A percentile compares a stretch with the other conserved stretches of the same genome.
phyloP scores from a whole-genome alignment of 2,329 filamentous ascomycete genomes.

The Colletotrichum trifolii region DNA sequence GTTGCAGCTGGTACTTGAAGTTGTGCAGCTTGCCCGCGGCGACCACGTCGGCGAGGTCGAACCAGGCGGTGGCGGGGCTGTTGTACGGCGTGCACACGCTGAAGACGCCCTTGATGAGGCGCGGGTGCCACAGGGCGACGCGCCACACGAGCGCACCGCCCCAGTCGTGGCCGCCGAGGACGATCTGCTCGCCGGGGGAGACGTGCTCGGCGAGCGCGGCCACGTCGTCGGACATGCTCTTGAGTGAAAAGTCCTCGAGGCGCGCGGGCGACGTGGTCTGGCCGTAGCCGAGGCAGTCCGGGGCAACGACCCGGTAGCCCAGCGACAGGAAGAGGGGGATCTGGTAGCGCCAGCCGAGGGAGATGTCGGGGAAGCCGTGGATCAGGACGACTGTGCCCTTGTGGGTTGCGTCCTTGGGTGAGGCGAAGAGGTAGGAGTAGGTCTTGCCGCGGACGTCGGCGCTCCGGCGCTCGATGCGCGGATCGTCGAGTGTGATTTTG shows the following conservation, averaged over 20 bases:
- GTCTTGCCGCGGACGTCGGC: constrained; percentile 74
- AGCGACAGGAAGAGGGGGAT: constrained; percentile 79
- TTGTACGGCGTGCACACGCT: constrained; percentile 82
- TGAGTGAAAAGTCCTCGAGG: constrained; percentile 66
- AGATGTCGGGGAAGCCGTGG: constrained; percentile 86
- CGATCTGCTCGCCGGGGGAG: constrained; percentile 64
- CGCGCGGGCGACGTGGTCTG: constrained; percentile 76
- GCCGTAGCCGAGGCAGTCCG: constrained; percentile 89
- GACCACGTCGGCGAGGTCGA: constrained; percentile 70
- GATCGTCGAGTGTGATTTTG: constrained; percentile 74
- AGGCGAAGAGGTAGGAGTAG: constrained; percentile 73
- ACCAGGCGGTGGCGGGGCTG: constrained; percentile 62
- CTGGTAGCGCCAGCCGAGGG: constrained; percentile 89
- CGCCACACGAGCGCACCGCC: constrained; percentile 84
- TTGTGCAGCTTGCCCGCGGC: constrained; percentile 67
- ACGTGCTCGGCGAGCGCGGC: constrained; percentile 73
- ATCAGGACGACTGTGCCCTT: constrained; percentile 62
- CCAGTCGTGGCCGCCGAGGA: constrained; percentile 95
- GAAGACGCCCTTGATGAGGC: constrained; percentile 80
- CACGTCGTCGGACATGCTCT: constrained; percentile 79
- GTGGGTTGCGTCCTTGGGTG: constrained; percentile 54
- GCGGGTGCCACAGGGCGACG: constrained; percentile 77
- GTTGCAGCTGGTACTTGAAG: constrained; percentile 87
- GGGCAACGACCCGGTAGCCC: constrained; percentile 82
- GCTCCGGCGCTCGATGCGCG: constrained; percentile 72